These are phyloP conservation scores for Hebeloma cylindrosporum DNA, from an alignment of 768 basidiomycete species.

Conservation along the genomic window DNA sequence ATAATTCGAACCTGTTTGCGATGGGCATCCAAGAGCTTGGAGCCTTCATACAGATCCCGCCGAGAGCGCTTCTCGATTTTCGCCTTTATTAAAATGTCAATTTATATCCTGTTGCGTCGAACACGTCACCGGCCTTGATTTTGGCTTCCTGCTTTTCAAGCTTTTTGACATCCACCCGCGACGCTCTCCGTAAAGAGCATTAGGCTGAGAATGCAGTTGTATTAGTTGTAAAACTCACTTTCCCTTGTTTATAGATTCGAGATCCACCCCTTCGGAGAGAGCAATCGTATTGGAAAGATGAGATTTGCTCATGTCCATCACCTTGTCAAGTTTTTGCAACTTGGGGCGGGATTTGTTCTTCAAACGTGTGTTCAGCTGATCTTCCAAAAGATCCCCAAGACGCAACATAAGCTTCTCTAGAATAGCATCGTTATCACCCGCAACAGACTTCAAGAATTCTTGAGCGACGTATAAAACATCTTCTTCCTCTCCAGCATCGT, in stretches of 20 bases:
- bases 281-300: slow-evolving; percentile 80
- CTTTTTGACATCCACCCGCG: slow-evolving; percentile 92
- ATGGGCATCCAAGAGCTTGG: slow-evolving; percentile 90
- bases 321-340: slow-evolving; percentile 76
- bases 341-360: slow-evolving; percentile 63
- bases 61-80: slow-evolving; percentile 97
- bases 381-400: slow-evolving; percentile 63
- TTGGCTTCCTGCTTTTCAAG: slow-evolving; percentile 98
- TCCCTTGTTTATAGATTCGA: slow-evolving; percentile 92
- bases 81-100: slow-evolving; percentile 47
- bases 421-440: slow-evolving; percentile 55
- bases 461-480: slow-evolving; percentile 79
- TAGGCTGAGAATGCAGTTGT: slow-evolving; percentile 16
- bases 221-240: slow-evolving; percentile 53
- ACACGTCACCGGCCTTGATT: slow-evolving; percentile 52
- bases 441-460: slow-evolving; percentile 74
- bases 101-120: neutral
- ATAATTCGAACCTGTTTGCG: slow-evolving; percentile 71
- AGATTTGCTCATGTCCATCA: slow-evolving; percentile 85
- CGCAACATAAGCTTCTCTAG: slow-evolving; percentile 67
- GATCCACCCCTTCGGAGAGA: slow-evolving; percentile 79
- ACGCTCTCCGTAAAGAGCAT: slow-evolving; percentile 53
- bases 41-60: slow-evolving; percentile 92
- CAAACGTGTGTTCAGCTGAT: slow-evolving; percentile 57
- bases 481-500: slow-evolving; percentile 87